Conservation (phyloP, 2,329 filamentous ascomycete species). For the Bertia moriformis region DNA sequence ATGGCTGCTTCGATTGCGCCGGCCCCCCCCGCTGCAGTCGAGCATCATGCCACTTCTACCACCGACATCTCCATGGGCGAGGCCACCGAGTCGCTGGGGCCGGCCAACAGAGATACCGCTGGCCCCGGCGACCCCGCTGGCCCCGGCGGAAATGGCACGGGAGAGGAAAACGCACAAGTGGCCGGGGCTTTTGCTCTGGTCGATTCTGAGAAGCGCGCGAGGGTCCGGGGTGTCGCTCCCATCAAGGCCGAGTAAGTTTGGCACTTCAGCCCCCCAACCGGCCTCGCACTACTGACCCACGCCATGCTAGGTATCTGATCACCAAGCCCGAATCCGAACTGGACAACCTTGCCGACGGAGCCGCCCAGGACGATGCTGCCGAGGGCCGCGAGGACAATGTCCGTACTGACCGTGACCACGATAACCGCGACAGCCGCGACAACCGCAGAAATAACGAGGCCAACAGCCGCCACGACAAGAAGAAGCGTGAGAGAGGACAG, state of each 20-base stretch:
- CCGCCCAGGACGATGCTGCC: conserved; percentile 40
- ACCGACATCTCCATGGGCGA: conserved; percentile 3
- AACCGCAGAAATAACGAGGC: conserved; percentile 13
- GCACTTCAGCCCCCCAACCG: not conserved
- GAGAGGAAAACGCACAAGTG: too few species aligned
- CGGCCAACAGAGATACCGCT: too few species aligned
- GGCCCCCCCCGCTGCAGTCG: conserved; percentile 3
- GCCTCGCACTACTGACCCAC: conserved; percentile 3
- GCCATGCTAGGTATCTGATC: conserved; percentile 15
- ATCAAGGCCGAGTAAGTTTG: conserved; percentile 20
- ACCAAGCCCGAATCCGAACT: conserved; percentile 8
- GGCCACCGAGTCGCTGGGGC: too few species aligned
- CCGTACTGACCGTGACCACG: conserved; percentile 33
- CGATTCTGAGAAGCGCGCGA: conserved; percentile 6
- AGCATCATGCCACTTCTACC: not conserved
- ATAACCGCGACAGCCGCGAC: conserved; percentile 20
- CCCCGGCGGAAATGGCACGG: too few species aligned
- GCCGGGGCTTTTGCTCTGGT: too few species aligned
- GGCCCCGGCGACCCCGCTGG: conserved; percentile 2
- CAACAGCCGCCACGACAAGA: conserved; percentile 26
- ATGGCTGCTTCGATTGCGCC: conserved; percentile 5
- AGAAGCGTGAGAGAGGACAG: conserved; percentile 48
- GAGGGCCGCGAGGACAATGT: conserved; percentile 42
- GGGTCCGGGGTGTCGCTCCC: conserved; percentile 14
- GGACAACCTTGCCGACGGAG: conserved; percentile 15